Base-by-base conservation (phyloP, 2,329 filamentous ascomycete species). In the Colletotrichum plurivorum region DNA sequence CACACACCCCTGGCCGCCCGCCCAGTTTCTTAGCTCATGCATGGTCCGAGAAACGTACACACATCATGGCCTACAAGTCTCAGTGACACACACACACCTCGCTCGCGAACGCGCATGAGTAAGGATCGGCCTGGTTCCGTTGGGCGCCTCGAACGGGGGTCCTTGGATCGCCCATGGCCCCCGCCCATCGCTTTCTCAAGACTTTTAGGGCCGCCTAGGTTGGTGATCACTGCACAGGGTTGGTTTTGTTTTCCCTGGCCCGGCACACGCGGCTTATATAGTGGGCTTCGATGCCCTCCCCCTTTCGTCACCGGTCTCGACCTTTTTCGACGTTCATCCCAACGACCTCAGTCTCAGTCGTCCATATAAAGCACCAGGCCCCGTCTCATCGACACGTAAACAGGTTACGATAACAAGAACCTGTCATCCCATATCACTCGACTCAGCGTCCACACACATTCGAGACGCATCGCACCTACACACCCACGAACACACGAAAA, bases 151-250 rank as follows among this genome's bases (percentile, higher is more conserved):
- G 5, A 62, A 62, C 62, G 62, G 67, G 67, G 22, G 3, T 4
- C 60, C 62, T 67, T 36, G 31, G 62, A 67, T 69, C 67, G 56
- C 55, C 31, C 51, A 18, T 61, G 49, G 56, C 63, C 46, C 51
- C 51, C 58, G 36, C 8, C 36, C 36, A 39, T 27, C 22, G 22
- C 22, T 25, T 25, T 25, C 22, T 25, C 22, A 25, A 66, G 49
- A 66, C 15, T 67, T 69, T 67, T 67, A 56, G 63, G 55, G 67
- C 55, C 49, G 31, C 31, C 61, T 55, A 48, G 55, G 67, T 61
- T 69, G 62, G 67, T 61, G 67, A 69, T 69, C 67, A 51, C 67
- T 53, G 55, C 67, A 69, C 67, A 69, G 67, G 62, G 67, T 43
- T 60, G 2, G 31, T 10, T 10, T 36, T 10, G 31, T 36, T 36